Percentiles rank a stretch among this genome's conserved stretches.
Evolutionary conservation across 2,329 filamentous ascomycete species (phyloP).

Genomic region (Scolecobasidium constrictum): DNA sequence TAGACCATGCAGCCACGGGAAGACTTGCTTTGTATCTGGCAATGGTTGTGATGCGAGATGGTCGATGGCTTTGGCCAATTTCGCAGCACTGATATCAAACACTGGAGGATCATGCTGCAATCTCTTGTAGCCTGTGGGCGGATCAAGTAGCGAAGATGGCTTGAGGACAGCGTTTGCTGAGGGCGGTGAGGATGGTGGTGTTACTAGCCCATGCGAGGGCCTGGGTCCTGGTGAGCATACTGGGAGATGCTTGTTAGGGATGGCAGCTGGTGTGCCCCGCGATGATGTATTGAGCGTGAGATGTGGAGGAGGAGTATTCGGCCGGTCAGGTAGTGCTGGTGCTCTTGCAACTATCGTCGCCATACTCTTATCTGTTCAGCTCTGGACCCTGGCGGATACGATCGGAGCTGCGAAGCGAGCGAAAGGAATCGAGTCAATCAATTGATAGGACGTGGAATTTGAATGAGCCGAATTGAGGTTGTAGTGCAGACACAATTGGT

Average conservation of each 20-base stretch:
- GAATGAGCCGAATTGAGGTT: no score
- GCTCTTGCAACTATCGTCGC: slow-evolving; percentile 8
- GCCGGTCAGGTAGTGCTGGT: slow-evolving; percentile 4
- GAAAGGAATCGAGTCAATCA: background rate
- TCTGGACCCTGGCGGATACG: background rate
- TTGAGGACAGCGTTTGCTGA: slow-evolving; percentile 21
- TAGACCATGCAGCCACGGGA: slow-evolving; percentile 92
- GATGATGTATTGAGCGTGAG: slow-evolving; percentile 48
- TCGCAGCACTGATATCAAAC: slow-evolving; percentile 60
- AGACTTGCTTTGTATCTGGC: slow-evolving; percentile 75
- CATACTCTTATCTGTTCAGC: slow-evolving; percentile 5
- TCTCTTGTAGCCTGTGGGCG: slow-evolving; percentile 53
- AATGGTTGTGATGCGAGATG: slow-evolving; percentile 68
- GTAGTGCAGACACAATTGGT: no score
- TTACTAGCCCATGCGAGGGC: slow-evolving; percentile 36
- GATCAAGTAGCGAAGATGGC: slow-evolving; percentile 49
- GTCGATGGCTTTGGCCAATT: slow-evolving; percentile 63
- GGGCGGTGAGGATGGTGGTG: slow-evolving; percentile 24
- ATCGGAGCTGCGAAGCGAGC: background rate
- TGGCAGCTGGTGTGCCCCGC: slow-evolving; percentile 48
- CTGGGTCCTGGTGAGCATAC: slow-evolving; percentile 69
- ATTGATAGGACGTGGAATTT: no score
- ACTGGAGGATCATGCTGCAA: slow-evolving; percentile 47
- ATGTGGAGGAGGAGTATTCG: slow-evolving; percentile 15
- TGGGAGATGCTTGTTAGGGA: slow-evolving; percentile 85